phyloP scores from a whole-genome alignment of 2,329 filamentous ascomycete species.

The Gnomoniopsis sp. region DNA sequence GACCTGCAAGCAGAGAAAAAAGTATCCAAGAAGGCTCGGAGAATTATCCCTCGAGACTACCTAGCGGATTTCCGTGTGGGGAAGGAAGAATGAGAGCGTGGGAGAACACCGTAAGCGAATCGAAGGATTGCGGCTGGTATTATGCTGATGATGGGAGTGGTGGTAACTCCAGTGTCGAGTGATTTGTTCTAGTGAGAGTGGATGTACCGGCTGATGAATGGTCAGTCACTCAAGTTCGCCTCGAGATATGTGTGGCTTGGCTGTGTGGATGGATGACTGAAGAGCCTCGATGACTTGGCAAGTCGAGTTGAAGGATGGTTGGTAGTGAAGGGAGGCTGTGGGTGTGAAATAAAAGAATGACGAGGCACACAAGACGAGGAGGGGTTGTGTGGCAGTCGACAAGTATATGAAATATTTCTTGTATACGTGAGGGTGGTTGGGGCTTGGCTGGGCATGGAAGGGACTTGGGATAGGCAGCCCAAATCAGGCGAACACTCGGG shows the following conservation, averaged over 20 bases:
- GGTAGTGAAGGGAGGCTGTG: conserved; percentile 7
- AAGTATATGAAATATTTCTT: conserved; percentile 17
- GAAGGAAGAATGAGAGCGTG: conserved; percentile 15
- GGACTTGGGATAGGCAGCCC: not conserved
- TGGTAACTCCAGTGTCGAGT: not conserved
- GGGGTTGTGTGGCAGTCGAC: conserved; percentile 10
- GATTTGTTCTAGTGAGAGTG: not conserved
- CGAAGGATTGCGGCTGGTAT: conserved; percentile 8
- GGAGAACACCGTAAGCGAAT: conserved; percentile 16
- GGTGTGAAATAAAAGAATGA: conserved; percentile 8
- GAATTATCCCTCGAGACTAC: conserved; percentile 12
- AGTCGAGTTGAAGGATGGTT: not conserved
- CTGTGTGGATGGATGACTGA: conserved; percentile 3
- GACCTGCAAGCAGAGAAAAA: conserved; percentile 10
- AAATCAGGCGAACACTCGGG: not conserved
- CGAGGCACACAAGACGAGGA: not conserved
- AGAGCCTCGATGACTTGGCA: not conserved
- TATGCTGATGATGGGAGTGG: conserved; percentile 1
- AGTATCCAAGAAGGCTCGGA: conserved; percentile 16
- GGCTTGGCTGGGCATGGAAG: not conserved
- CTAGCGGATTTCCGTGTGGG: conserved; percentile 10
- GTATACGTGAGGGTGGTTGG: not conserved
- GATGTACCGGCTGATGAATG: conserved; percentile 11
- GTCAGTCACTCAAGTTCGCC: conserved; percentile 12
- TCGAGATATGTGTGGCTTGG: conserved; percentile 17